Evolutionary conservation across 2,329 filamentous ascomycete species (phyloP).

Genomic region (Aureobasidium leucospermi): DNA sequence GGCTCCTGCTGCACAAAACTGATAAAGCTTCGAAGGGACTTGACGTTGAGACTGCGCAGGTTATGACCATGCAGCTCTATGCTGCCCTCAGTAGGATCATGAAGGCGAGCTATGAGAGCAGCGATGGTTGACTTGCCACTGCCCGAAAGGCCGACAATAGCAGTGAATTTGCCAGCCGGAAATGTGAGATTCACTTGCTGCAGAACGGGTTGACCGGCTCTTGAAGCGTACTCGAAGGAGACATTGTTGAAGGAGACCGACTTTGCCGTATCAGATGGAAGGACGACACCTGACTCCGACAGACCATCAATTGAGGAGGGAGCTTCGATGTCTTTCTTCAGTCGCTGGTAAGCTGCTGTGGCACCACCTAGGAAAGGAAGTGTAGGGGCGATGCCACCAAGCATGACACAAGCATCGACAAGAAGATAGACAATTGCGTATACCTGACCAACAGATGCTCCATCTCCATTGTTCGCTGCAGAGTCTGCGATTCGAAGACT

Average conservation of each 20-base stretch:
- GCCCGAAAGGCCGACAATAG: conserved; percentile 39
- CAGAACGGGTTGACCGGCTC: conserved; percentile 30
- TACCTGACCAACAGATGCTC: not conserved
- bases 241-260: conserved; percentile 52
- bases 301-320: not conserved
- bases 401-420: not conserved
- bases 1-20: conserved; percentile 39
- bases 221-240: conserved; percentile 62
- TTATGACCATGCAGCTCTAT: conserved; percentile 35
- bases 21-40: conserved; percentile 29
- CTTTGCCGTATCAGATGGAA: not conserved
- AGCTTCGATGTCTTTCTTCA: not conserved
- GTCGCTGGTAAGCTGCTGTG: not conserved
- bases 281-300: not conserved
- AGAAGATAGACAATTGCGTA: not conserved
- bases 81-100: conserved; percentile 32
- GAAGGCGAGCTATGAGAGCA: conserved; percentile 38
- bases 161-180: conserved; percentile 34
- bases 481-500: not conserved
- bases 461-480: not conserved
- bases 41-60: conserved; percentile 31
- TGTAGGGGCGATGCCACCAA: not conserved
- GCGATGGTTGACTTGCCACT: conserved; percentile 38
- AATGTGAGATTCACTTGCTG: conserved; percentile 28
- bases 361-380: not conserved